These are phyloP conservation scores for Echium plantagineum DNA, from an alignment of 257 asterid species.

Conservation along the genomic window DNA sequence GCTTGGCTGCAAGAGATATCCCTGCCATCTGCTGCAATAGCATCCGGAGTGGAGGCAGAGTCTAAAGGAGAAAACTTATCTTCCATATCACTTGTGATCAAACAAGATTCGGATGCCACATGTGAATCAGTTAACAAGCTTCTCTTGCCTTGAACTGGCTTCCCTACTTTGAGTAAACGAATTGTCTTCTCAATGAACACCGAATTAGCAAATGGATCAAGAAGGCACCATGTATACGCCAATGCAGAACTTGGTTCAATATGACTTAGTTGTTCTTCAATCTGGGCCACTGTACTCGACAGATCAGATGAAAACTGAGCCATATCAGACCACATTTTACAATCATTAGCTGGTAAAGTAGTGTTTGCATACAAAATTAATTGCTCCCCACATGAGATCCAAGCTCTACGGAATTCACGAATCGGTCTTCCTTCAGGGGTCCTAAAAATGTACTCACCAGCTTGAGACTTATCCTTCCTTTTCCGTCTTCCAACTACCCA, in stretches of 20 bases:
- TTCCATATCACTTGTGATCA: conserved; percentile 4
- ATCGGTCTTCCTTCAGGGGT: conserved; percentile 91
- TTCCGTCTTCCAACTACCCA: conserved; percentile 96
- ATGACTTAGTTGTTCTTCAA: conserved; percentile 42
- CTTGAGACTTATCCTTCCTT: conserved; percentile 65
- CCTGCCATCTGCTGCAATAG: conserved; percentile 33
- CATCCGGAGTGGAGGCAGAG: conserved; percentile 8
- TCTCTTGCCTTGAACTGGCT: conserved; percentile 52
- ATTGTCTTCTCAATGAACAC: conserved; percentile 78
- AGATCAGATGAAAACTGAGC: conserved; percentile 64
- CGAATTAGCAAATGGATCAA: conserved; percentile 85
- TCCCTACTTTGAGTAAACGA: conserved; percentile 75
- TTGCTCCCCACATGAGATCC: conserved; percentile 75
- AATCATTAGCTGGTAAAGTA: conserved; percentile 31
- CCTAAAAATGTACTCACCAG: conserved; percentile 84
- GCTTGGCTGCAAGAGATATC: conserved; percentile 34
- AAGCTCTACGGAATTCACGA: conserved; percentile 89
- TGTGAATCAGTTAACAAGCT: conserved; percentile 39
- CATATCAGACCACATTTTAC: conserved; percentile 61
- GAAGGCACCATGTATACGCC: conserved; percentile 83
- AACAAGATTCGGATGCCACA: conserved; percentile 13
- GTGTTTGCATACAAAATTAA: conserved; percentile 38
- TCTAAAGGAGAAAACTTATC: conserved; percentile 1
- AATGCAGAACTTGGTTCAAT: conserved; percentile 44
- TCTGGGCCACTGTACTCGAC: conserved; percentile 38